Conservation (phyloP, 257 asterid species). For the Cordia subcordata region DNA sequence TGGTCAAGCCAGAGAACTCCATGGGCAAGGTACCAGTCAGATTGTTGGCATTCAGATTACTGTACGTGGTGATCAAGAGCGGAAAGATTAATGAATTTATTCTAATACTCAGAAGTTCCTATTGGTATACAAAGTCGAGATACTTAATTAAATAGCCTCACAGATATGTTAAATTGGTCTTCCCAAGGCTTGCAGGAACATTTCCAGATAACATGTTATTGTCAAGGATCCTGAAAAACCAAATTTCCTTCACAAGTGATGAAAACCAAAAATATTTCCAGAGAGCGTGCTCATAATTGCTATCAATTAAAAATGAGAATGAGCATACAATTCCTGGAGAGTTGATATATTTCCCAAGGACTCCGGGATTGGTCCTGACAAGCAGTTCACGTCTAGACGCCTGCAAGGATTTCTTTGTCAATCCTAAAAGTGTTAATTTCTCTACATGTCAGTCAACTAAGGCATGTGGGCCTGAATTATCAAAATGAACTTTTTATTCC, state of each 20-base stretch:
- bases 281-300: background rate
- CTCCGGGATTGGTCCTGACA: too few relatives aligned
- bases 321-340: background rate
- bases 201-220: conserved; percentile 14
- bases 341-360: too few relatives aligned
- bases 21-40: conserved; percentile 43
- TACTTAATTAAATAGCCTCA: conserved; percentile 3
- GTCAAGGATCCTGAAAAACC: conserved; percentile 15
- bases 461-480: too few relatives aligned
- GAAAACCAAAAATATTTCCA: background rate
- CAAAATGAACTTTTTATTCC: too few relatives aligned
- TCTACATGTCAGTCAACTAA: too few relatives aligned
- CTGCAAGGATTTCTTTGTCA: too few relatives aligned
- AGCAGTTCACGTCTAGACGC: too few relatives aligned
- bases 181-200: conserved; percentile 12
- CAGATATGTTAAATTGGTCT: conserved; percentile 1
- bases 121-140: too few relatives aligned
- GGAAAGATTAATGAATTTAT: background rate
- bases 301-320: background rate
- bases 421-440: too few relatives aligned
- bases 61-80: conserved; percentile 25
- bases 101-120: too few relatives aligned
- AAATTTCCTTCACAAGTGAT: background rate
- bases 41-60: conserved; percentile 39
- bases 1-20: conserved; percentile 31